phyloP scores from a whole-genome alignment of 345 rosid genomes.

The Angophora floribunda region DNA sequence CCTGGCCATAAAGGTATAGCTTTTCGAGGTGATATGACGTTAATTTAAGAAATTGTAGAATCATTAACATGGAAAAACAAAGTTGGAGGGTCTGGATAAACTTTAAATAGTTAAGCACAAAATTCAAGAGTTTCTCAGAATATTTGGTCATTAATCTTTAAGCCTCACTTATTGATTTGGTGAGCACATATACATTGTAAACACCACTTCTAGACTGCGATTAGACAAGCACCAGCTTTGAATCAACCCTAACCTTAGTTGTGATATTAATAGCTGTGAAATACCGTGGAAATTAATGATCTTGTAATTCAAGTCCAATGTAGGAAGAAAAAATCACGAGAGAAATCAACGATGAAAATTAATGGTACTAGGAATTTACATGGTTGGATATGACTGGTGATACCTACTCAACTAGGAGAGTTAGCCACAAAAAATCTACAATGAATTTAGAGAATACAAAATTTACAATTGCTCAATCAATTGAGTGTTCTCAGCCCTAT shows the following conservation, averaged over 20 bases:
- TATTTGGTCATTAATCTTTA: neutral
- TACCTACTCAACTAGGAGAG: neutral
- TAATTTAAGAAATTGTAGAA: neutral
- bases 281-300: neutral
- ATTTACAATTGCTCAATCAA: neutral
- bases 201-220: neutral
- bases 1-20: too few relatives aligned
- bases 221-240: neutral
- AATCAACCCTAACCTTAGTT: neutral
- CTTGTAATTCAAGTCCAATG: neutral
- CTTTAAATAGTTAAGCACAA: neutral
- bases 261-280: neutral
- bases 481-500: neutral
- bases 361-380: neutral
- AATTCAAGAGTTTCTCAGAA: neutral
- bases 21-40: too few relatives aligned
- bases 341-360: neutral
- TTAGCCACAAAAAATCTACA: neutral
- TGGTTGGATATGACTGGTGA: neutral
- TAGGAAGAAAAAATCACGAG: fast-evolving
- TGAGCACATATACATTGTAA: neutral
- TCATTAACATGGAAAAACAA: too few relatives aligned
- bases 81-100: neutral
- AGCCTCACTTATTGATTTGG: neutral
- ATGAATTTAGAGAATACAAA: neutral